These are phyloP conservation scores for Nothophoma quercina DNA, from an alignment of 2,329 filamentous ascomycete genomes.

Conservation along the genomic window DNA sequence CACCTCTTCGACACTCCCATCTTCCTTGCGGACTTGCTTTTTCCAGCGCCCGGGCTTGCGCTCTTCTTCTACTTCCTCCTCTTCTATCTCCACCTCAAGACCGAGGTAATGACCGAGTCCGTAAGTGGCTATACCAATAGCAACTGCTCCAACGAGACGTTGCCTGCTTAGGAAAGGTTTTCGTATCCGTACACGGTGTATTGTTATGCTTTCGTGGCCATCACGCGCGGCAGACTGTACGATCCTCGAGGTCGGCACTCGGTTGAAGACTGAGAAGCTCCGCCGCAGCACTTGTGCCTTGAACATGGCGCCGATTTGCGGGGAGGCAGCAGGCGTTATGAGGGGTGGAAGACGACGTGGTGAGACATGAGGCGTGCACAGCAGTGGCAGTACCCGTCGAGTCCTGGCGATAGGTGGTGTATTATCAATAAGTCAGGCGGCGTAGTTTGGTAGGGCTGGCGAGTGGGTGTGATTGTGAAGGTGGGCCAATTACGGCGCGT, in stretches of 20 bases:
- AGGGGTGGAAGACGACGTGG: conserved; percentile 15
- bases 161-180: conserved; percentile 40
- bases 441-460: background rate
- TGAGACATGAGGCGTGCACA: conserved; percentile 28
- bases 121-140: conserved; percentile 30
- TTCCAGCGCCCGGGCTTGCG: conserved; percentile 9
- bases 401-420: conserved; percentile 2
- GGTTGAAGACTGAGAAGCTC: conserved; percentile 46
- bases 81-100: conserved; percentile 34
- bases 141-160: conserved; percentile 32
- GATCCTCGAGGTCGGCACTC: conserved; percentile 32
- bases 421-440: background rate
- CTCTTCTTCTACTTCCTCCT: conserved; percentile 18
- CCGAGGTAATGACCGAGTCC: conserved; percentile 33
- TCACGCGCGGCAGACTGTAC: conserved; percentile 37
- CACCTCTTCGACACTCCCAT: conserved; percentile 26
- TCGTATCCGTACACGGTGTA: conserved; percentile 53
- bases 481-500: conserved; percentile 10
- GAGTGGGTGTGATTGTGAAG: background rate
- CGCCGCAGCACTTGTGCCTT: conserved; percentile 47
- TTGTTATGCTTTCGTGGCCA: conserved; percentile 40
- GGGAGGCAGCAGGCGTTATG: conserved; percentile 23
- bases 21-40: conserved; percentile 12
- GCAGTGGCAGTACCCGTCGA: background rate
- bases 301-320: conserved; percentile 45